A percentile compares a stretch with the other conserved stretches of the same genome.
Conservation (phyloP, 2,329 filamentous ascomycete species). For the Colletotrichum tamarilloi region DNA sequence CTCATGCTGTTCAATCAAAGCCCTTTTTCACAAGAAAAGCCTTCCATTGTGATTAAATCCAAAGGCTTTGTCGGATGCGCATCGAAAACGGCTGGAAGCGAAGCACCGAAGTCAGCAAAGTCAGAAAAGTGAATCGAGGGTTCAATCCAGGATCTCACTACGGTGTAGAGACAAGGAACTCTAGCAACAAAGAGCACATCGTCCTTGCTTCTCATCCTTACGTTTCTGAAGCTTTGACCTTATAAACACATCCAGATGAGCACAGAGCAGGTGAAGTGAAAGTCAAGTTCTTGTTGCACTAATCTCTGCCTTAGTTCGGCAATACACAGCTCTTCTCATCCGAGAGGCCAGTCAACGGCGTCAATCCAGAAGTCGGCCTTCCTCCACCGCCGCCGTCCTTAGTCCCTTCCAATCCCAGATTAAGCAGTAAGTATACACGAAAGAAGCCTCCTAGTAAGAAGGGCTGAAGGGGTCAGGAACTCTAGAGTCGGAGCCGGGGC, state of each 20-base stretch:
- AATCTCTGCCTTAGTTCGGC: not conserved
- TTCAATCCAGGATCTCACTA: not conserved
- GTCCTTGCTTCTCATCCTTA: not conserved
- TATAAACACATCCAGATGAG: not conserved
- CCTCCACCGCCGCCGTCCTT: not conserved
- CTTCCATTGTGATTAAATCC: not conserved
- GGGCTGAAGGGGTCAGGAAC: too few species aligned
- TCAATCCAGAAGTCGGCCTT: not conserved
- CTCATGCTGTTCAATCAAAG: too few species aligned
- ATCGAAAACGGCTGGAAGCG: not conserved
- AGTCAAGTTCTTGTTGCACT: not conserved
- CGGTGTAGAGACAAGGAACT: not conserved
- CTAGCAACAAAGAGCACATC: not conserved
- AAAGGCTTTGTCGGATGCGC: not conserved
- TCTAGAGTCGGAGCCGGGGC: not conserved
- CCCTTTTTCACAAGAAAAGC: not conserved
- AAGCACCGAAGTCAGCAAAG: not conserved
- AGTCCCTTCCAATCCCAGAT: not conserved
- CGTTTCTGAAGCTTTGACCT: not conserved
- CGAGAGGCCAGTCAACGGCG: not conserved
- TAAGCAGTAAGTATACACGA: not conserved
- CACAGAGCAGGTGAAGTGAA: not conserved
- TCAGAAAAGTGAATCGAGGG: not conserved
- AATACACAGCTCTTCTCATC: not conserved
- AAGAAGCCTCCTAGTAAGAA: not conserved